phyloP scores from a whole-genome alignment of 1,139 yeast genomes.

The Geotrichum aggregatum region DNA sequence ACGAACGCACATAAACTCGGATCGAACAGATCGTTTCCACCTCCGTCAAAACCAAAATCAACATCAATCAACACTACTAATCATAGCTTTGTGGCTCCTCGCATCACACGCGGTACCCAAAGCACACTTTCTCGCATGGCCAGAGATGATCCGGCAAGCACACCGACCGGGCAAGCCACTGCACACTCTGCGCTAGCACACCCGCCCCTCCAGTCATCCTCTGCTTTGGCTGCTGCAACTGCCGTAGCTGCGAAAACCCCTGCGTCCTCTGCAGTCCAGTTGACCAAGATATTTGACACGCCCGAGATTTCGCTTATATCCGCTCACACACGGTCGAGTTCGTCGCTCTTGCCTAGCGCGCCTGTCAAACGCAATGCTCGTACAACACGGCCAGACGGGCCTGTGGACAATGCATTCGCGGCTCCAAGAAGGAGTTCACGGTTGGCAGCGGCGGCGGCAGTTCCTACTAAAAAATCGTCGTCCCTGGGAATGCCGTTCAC shows the following conservation, averaged over 20 bases:
- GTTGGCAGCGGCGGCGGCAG: conserved; percentile 15
- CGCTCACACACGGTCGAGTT: conserved; percentile 1
- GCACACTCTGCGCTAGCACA: not conserved
- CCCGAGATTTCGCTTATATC: conserved; percentile 5
- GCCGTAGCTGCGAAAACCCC: not conserved
- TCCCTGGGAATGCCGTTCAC: conserved; percentile 1
- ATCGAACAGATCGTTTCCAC: conserved; percentile 1
- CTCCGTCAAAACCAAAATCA: conserved; percentile 1
- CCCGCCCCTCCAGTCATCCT: not conserved
- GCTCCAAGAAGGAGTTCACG: conserved; percentile 16
- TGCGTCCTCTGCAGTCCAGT: not conserved
- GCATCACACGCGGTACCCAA: not conserved
- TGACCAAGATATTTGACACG: conserved; percentile 7
- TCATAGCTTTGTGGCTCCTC: not conserved
- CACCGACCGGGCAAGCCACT: not conserved
- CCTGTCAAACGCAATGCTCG: conserved; percentile 11
- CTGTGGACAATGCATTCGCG: conserved; percentile 3
- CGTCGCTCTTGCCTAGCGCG: conserved; percentile 7
- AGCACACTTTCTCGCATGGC: conserved; percentile 3
- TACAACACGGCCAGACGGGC: not conserved
- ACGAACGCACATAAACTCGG: not conserved
- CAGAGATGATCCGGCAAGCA: not conserved
- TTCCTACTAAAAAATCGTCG: not conserved
- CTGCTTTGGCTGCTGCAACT: too few species aligned
- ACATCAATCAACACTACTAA: not conserved